Evolutionary conservation across 768 basidiomycete species (phyloP), one percentile per base, ranked within the genome.

Genomic region (Xerocomus potaroensis): DNA sequence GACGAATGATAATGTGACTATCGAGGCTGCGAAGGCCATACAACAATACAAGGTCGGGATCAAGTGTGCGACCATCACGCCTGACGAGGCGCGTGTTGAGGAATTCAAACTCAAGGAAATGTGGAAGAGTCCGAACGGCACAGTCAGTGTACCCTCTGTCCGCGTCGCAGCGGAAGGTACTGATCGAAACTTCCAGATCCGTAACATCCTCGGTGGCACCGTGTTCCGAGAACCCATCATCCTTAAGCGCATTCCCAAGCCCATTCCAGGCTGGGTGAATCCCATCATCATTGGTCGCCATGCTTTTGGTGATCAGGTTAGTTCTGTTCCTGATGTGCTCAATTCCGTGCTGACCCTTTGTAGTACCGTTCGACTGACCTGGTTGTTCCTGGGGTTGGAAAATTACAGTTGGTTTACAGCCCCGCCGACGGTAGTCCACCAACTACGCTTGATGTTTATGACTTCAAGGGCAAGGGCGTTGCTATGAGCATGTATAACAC

Each of bases 201-300:
- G 95, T 53, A 99, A 99, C 66, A 96, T 98, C 62, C 83, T 98
- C 41, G 93, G 92, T 26, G 96, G 96, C 33, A 98, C 96, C 16
- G 94, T 99, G 43, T 98, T 98, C 83, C 85, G 96, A 53, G 96
- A 96, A 68, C 96, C 96, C 56, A 98, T 99, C 71, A 84, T 98
- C 65, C 79, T 98, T 24, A 66, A 83, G 41, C 81, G 83, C 55
- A 88, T 99, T 62, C 96, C 95, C 26, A 87, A 86, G 62, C 91
- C 94, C 8, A 78, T 98, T 32, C 96, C 96, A 31, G 95, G 96
- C 31, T 99, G 96, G 96, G 76, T 81, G 45, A 93, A 97, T 60
- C 94, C 96, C 36, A 99, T 99, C 61, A 75, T 91, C 47, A 96
- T 97, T 50, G 95, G 95, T 22, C 83, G 95, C 58, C 96, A 98